Base-by-base conservation (phyloP, 139 green algal genomes). In the Coelastrella sp. region DNA sequence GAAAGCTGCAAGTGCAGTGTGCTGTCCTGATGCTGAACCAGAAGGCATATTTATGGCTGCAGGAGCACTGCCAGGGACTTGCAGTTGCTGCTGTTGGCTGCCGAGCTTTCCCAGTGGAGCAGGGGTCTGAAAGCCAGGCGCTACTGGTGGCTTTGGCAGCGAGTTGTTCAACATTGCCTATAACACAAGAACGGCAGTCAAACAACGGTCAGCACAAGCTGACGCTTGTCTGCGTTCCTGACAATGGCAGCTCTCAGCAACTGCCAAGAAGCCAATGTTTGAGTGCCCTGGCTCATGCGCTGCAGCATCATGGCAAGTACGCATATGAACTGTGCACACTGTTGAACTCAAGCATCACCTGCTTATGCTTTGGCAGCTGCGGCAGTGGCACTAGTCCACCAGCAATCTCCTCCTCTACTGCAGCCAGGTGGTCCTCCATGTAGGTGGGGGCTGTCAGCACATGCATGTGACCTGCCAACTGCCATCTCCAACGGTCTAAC, bases 401-500 rank as follows among this genome's bases (percentile, higher is more conserved):
- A 10, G 60, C 58, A 6, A 86, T 58, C 14, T 74, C 80, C 59
- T 86, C 80, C 9, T 86, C 80, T 8, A 86, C 8, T 7, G 60
- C 80, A 25, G 19, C 80, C 4, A 58, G 17, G 56, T 87, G 82
- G 63, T 87, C 82, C 63, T 87, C 82, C 82, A 87, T 87, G 82
- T 87, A 87, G 4, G 63, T 78, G 63, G 63, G 82, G 25, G 15
- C 35, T 9, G 12, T 59, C 25, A 87, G 63, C 63, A 78, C 63
- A 6, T 87, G 84, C 85, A 84, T 84, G 73, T 90, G 85, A 3
- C 78, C 87, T 14, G 87, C 81, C 58, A 88, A 49, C 88, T 82
- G 80, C 80, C 76, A 78, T 8, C 59, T 19, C 88, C 88, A 91
- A 70, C 81, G 88, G n/a, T 68, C 63, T 60, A 91, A 81, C 88